Evolutionary conservation across 306 rosid genomes (phyloP).

Genomic region (Prinsepia uniflora): DNA sequence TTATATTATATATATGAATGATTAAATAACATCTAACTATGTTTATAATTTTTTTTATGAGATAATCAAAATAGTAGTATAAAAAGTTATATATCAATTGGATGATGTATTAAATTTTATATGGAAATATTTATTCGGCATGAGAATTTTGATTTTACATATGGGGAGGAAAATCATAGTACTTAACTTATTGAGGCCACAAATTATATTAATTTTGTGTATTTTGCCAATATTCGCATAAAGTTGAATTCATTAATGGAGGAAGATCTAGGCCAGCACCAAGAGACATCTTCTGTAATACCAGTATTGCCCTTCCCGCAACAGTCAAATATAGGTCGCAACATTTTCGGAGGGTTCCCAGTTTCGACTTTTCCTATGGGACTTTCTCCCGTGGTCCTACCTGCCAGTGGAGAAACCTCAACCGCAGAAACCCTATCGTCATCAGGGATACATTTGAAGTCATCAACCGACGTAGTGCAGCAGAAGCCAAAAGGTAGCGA

Average conservation of each 20-base stretch:
- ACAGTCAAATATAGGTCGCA: conserved; percentile 21
- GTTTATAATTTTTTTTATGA: too few species aligned
- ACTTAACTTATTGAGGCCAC: neutral
- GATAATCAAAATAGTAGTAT: too few species aligned
- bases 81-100: too few species aligned
- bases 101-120: too few species aligned
- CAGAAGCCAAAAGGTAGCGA: neutral
- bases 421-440: conserved; percentile 9
- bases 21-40: too few species aligned
- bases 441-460: neutral
- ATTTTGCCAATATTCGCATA: neutral
- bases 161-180: too few species aligned
- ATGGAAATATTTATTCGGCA: too few species aligned
- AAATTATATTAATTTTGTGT: neutral
- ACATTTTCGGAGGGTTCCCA: conserved; percentile 31
- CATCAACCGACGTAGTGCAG: neutral
- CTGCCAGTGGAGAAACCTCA: conserved; percentile 31
- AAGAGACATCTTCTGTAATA: conserved; percentile 23
- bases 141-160: neutral
- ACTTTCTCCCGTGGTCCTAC: conserved; percentile 28
- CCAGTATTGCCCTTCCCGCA: conserved; percentile 17
- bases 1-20: too few species aligned
- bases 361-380: conserved; percentile 36
- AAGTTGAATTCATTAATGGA: conserved; percentile 64
- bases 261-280: conserved; percentile 38